These are phyloP conservation scores for Backusella tarrabulga DNA, from an alignment of 192 early-diverging fungal species.

Conservation along the genomic window DNA sequence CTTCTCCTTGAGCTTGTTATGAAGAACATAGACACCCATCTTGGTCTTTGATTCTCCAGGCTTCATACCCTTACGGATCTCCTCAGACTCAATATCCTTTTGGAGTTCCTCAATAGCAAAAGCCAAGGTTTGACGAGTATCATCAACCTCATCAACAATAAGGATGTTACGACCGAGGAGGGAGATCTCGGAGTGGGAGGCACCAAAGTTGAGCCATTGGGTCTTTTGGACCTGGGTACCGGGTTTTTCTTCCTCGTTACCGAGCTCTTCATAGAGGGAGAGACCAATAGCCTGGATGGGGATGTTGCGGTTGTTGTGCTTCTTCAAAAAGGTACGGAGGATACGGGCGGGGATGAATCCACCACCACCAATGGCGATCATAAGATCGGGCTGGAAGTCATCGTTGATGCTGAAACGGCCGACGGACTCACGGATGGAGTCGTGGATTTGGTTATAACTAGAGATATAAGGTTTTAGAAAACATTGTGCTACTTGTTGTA, in stretches of 20 bases:
- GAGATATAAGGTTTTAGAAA: no score
- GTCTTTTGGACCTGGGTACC: constrained; percentile 73
- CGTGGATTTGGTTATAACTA: constrained; percentile 62
- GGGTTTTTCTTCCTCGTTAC: constrained; percentile 39
- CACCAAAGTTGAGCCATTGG: constrained; percentile 80
- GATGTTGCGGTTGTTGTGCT: constrained; percentile 65
- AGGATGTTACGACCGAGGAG: constrained; percentile 70
- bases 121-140: constrained; percentile 69
- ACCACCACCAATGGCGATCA: constrained; percentile 78
- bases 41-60: constrained; percentile 40
- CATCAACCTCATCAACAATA: constrained; percentile 81
- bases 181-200: constrained; percentile 55
- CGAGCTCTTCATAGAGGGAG: constrained; percentile 68
- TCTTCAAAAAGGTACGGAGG: constrained; percentile 72
- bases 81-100: constrained; percentile 60
- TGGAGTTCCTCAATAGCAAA: constrained; percentile 70
- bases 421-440: constrained; percentile 58
- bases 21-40: constrained; percentile 74
- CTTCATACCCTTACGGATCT: constrained; percentile 17
- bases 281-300: constrained; percentile 79
- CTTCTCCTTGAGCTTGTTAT: constrained; percentile 81
- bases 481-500: no score
- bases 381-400: constrained; percentile 66
- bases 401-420: constrained; percentile 55
- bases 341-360: constrained; percentile 78